Evolutionary conservation across 306 rosid species (phyloP).

Genomic region (Vigna hirtella): DNA sequence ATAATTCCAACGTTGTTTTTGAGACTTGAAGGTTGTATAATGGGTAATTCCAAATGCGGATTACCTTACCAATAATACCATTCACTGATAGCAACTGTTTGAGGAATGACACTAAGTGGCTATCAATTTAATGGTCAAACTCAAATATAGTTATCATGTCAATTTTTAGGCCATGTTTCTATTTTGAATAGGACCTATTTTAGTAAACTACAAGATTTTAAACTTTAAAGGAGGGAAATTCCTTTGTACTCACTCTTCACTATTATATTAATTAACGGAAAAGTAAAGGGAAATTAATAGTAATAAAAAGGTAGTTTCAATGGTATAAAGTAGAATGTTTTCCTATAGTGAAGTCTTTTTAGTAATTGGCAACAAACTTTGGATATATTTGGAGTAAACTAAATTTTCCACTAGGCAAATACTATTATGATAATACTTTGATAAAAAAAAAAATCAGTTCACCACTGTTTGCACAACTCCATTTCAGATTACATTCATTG

Average conservation of each 20-base stretch:
- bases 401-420: background rate
- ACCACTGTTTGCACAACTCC: background rate
- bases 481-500: background rate
- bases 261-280: slow-evolving; percentile 16
- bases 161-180: slow-evolving; percentile 46
- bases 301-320: background rate
- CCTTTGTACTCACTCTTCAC: slow-evolving; percentile 34
- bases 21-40: slow-evolving; percentile 43
- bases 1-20: slow-evolving; percentile 42
- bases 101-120: background rate
- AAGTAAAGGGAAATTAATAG: slow-evolving; percentile 31
- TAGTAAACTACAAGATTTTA: slow-evolving; percentile 35
- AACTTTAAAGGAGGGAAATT: background rate
- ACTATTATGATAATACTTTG: background rate
- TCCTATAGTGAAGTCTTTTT: slow-evolving; percentile 6
- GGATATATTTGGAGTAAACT: background rate
- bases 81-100: slow-evolving; percentile 18
- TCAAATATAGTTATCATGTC: slow-evolving; percentile 44
- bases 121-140: slow-evolving; percentile 43
- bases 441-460: background rate
- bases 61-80: slow-evolving; percentile 8
- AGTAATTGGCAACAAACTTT: slow-evolving; percentile 29
- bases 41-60: slow-evolving; percentile 28
- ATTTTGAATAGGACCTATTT: slow-evolving; percentile 18
- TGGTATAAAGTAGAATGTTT: slow-evolving; percentile 31